Evolutionary conservation across 2,329 filamentous ascomycete genomes (phyloP).

Genomic region (Epichloe hybrida): DNA sequence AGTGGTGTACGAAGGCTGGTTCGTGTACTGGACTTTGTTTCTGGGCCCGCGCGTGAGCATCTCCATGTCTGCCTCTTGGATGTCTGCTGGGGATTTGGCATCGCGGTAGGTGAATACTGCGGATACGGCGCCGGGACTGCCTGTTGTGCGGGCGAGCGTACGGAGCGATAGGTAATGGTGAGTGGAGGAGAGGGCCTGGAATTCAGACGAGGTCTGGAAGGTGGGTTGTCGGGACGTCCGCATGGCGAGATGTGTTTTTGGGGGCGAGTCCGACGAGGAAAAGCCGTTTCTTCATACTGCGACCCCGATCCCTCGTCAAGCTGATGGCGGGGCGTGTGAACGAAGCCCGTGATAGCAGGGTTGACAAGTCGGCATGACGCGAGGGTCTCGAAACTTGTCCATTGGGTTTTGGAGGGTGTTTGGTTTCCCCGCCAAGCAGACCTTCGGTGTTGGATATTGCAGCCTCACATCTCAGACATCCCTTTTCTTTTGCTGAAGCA

Average conservation of each 20-base stretch:
- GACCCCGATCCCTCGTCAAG: too few relatives aligned
- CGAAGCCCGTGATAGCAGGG: too few relatives aligned
- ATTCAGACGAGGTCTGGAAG: slow-evolving; percentile 36
- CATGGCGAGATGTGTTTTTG: slow-evolving; percentile 32
- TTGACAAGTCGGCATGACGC: too few relatives aligned
- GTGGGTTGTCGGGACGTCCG: slow-evolving; percentile 28
- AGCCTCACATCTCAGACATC: too few relatives aligned
- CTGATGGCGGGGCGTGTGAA: too few relatives aligned
- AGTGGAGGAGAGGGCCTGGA: slow-evolving; percentile 22
- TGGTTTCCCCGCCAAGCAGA: too few relatives aligned
- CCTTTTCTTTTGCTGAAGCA: too few relatives aligned
- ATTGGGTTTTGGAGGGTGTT: too few relatives aligned
- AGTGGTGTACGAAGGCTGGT: slow-evolving; percentile 38
- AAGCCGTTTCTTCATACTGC: slow-evolving; percentile 2
- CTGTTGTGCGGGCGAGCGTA: slow-evolving; percentile 36
- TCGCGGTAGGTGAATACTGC: slow-evolving; percentile 40
- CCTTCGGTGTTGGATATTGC: too few relatives aligned
- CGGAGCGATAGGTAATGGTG: slow-evolving; percentile 26
- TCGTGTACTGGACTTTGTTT: slow-evolving; percentile 40
- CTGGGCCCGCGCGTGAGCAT: slow-evolving; percentile 33
- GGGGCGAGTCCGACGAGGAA: background rate
- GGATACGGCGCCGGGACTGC: slow-evolving; percentile 34
- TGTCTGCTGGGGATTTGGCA: slow-evolving; percentile 19
- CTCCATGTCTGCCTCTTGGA: slow-evolving; percentile 31
- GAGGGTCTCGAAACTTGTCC: too few relatives aligned